Percentiles rank a stretch among this genome's conserved stretches.
Conservation (phyloP, 2,329 filamentous ascomycete genomes). For the Neopestalotiopsis rosae region DNA sequence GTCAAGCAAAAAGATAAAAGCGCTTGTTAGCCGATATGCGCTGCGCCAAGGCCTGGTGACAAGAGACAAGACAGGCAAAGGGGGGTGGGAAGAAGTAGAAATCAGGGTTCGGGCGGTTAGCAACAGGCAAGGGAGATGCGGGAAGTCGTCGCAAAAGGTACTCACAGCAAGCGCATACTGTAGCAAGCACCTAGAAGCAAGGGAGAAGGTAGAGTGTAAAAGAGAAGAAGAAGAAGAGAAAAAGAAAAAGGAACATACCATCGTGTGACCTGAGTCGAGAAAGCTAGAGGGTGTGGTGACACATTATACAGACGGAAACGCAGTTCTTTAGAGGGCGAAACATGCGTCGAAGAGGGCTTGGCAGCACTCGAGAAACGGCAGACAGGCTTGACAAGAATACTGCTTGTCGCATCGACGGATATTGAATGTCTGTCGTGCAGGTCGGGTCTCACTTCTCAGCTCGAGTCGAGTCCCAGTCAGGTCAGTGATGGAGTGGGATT, state of each 20-base stretch:
- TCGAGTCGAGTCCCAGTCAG: no score
- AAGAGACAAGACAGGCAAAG: neutral
- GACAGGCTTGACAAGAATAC: neutral
- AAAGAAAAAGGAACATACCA: neutral
- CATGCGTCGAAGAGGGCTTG: neutral
- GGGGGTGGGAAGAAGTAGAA: neutral
- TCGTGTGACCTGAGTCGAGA: slow-evolving; percentile 3
- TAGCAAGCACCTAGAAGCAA: no score
- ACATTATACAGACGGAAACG: slow-evolving; percentile 4
- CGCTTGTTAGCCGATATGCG: neutral
- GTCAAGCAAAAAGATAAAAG: neutral
- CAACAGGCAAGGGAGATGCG: neutral
- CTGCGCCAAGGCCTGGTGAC: neutral
- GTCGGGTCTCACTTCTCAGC: no score
- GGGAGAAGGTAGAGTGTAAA: no score
- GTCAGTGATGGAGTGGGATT: neutral
- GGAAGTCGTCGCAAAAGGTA: neutral
- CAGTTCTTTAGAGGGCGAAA: neutral
- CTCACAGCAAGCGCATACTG: no score
- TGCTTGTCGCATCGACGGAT: neutral
- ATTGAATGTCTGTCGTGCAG: no score
- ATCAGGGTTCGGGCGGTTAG: neutral
- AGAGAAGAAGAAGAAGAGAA: neutral
- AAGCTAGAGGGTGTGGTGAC: neutral
- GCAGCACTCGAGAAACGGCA: neutral